Base-by-base conservation (phyloP, 192 early-diverging fungal genomes). In the Mortierella alpina region DNA sequence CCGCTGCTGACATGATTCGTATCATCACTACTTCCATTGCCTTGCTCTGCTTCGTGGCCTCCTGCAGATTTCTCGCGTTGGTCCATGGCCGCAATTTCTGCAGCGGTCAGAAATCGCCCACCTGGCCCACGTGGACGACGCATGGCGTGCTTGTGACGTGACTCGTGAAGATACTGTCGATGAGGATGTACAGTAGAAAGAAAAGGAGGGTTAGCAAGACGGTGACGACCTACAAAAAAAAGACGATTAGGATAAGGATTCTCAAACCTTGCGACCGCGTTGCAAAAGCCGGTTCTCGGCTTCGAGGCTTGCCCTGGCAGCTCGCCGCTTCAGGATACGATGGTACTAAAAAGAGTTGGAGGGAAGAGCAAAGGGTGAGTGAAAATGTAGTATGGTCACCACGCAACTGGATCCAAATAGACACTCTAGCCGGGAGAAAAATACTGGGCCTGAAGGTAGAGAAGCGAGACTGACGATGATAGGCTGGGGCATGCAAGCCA, bases 101-200 rank as follows among this genome's bases (percentile, higher is more conserved):
- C 18, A 0, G 78, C 75, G 0, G 72, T 96, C 53, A 99, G 83
- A 78, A 99, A 99, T 23, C 98, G 85, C 14, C 98, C 98, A 22
- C 97, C 98, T 2, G 97, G 97, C 17, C 98, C 98, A 62, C 98
- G 90, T 63, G 96, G 96, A 18, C 98, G 87, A 44, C 96, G 86
- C 94, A 99, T 95, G 4, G 98, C 98, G 75, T 99, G 98, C 56
- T 91, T 90, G 71, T 99, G 98, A 52, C 98, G 89, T 31, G 95
- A 97, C 79, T 99, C 96, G 82, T 99, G 98, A 59, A 98, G 86
- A 83, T 98, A 99, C 22, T 94, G 91, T 88, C 46, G 7, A 15
- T 42, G 22, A 49, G 8, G 6, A 64, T 15, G 11, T 47, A 49
- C 18, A 22, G 23, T 40, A 51, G 20, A 1, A 51, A 51, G 57